Evolutionary conservation across 2,329 filamentous ascomycete genomes (phyloP).

Genomic region (Cercospora brassicicola): DNA sequence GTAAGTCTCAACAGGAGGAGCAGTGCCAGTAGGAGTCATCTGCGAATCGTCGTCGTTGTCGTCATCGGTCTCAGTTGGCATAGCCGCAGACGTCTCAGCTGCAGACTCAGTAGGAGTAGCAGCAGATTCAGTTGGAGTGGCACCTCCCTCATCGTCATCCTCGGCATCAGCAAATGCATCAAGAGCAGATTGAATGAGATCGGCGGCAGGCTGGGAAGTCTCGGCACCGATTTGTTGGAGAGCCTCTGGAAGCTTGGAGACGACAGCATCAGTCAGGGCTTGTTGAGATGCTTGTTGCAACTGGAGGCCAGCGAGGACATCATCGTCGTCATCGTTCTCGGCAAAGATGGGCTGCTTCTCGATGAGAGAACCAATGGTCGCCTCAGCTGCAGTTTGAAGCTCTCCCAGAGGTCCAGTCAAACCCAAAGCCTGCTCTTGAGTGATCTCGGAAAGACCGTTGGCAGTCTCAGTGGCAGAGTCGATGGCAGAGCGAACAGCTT

Average conservation of each 20-base stretch:
- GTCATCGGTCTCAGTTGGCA: neutral
- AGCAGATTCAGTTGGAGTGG: neutral
- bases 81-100: neutral
- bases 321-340: neutral
- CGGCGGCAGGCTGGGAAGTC: neutral
- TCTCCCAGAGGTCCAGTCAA: neutral
- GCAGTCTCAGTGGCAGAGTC: neutral
- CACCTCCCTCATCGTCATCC: neutral
- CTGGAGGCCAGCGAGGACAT: neutral
- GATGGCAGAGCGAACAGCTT: neutral
- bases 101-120: neutral
- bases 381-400: neutral
- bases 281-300: neutral
- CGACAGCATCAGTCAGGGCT: neutral
- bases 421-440: neutral
- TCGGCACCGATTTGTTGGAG: neutral
- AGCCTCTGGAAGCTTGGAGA: neutral
- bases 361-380: neutral
- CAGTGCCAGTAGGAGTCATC: neutral
- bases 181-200: neutral
- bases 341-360: neutral
- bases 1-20: neutral
- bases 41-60: neutral
- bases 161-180: neutral
- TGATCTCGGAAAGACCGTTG: neutral